phyloP scores from a whole-genome alignment of 108 stramenopile species.

The Cyclostephanos tholiformis region DNA sequence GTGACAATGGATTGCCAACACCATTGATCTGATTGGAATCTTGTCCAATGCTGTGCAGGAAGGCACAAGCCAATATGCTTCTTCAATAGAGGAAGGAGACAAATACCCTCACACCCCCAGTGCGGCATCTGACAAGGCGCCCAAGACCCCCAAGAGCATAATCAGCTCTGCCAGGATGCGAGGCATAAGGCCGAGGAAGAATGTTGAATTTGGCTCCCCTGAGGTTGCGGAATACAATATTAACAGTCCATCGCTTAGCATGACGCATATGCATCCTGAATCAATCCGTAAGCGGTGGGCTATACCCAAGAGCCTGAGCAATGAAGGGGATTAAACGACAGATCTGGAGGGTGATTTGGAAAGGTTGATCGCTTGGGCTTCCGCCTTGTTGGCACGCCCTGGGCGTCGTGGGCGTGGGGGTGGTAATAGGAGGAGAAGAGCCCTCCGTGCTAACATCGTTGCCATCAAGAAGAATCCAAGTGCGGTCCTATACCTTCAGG shows the following conservation, averaged over 20 bases:
- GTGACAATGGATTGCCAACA: slow-evolving; percentile 36
- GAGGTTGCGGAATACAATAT: slow-evolving; percentile 78
- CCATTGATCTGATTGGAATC: slow-evolving; percentile 15
- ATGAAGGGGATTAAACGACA: slow-evolving; percentile 16
- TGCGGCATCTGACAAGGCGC: slow-evolving; percentile 6
- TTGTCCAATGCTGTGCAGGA: slow-evolving; percentile 3
- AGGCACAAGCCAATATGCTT: not conserved
- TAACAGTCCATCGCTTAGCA: slow-evolving; percentile 72
- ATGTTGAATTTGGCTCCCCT: slow-evolving; percentile 84
- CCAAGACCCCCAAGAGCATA: slow-evolving; percentile 50
- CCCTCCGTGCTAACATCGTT: too few species aligned
- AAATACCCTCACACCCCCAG: slow-evolving; percentile 20
- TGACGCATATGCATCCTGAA: slow-evolving; percentile 79
- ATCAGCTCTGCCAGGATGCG: slow-evolving; percentile 48
- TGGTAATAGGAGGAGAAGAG: too few species aligned
- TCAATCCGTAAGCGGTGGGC: slow-evolving; percentile 51
- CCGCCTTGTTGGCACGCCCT: too few species aligned
- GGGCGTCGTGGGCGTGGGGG: too few species aligned
- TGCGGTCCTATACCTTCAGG: too few species aligned
- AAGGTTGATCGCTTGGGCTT: slow-evolving; percentile 31
- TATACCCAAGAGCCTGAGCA: slow-evolving; percentile 40
- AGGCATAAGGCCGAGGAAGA: slow-evolving; percentile 20
- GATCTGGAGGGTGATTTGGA: slow-evolving; percentile 1
- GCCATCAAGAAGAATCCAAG: too few species aligned
- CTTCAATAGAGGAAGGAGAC: slow-evolving; percentile 15